Evolutionary conservation across 140 eudicot genomes (phyloP), one percentile per base, ranked within the genome.

Genomic region (Bidens hawaiensis): DNA sequence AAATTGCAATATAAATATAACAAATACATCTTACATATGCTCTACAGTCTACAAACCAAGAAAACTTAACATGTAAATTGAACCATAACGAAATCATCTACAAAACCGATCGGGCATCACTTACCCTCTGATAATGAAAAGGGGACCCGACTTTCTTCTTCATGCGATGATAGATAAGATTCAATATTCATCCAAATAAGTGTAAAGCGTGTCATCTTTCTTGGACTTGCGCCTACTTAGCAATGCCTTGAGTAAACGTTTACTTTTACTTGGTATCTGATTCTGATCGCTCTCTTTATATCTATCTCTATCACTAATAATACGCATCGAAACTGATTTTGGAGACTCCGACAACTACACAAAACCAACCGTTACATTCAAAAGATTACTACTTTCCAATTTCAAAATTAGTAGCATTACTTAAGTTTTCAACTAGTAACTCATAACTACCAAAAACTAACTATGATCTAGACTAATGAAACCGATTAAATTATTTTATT

Each of bases 171-270:
- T 50, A 42, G 4, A 45, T 50, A 12, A 5, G 13, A 45, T 19
- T 58, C 65, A 87, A 56, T 87, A 91, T 80, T 87, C 98, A 76
- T 91, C 98, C 71, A 91, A 70, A 62, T 82, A 91, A 15, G 88
- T 80, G 65, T 87, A 87, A 30, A 91, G 59, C 31, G 46, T 87
- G 23, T 91, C 96, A 16, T 91, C 98, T 78, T 91, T 91, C 79
- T 84, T 91, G 2, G 94, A 80, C 80, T 85, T 87, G 56, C 95
- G 88, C 42, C 90, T 69, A 58, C 86, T 91, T 56, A 91, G 95
- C 83, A 87, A 82, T 1, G 96, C 84, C 83, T 87, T 91, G 56
- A 91, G 96, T 8, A 91, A 74, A 5, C 98, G 95, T 76, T 91
- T 91, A 40, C 98, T 91, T 79, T 87, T 91, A 83, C 96, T 82